Conservation (phyloP, 1,284 basidiomycete genomes). For the Pascua sp. region DNA sequence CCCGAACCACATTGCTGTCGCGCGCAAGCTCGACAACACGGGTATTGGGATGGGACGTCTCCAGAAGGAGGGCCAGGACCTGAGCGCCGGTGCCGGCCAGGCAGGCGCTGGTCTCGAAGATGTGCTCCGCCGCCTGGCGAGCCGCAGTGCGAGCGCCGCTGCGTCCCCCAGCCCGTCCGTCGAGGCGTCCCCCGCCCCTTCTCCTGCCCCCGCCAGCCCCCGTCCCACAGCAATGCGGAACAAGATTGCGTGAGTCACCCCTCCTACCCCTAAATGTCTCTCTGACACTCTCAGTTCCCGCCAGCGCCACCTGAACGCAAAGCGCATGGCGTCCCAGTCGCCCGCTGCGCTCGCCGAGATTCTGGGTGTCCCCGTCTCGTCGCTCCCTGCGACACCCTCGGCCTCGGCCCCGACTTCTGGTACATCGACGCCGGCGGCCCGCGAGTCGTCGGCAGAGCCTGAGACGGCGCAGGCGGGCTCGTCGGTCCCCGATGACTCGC, state of each 20-base stretch:
- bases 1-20: slow-evolving; percentile 49
- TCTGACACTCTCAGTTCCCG: slow-evolving; percentile 40
- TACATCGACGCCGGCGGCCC: slow-evolving; percentile 19
- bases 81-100: slow-evolving; percentile 42
- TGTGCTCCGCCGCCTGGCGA: slow-evolving; percentile 42
- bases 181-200: slow-evolving; percentile 10
- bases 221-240: slow-evolving; percentile 31
- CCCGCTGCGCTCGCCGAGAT: slow-evolving; percentile 50
- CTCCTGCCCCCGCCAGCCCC: slow-evolving; percentile 14
- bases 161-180: slow-evolving; percentile 19
- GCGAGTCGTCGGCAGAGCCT: slow-evolving; percentile 19
- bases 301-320: slow-evolving; percentile 42
- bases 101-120: slow-evolving; percentile 47
- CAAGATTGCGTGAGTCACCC: slow-evolving; percentile 45
- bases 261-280: background rate
- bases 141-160: slow-evolving; percentile 2
- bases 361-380: slow-evolving; percentile 43
- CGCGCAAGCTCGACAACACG: slow-evolving; percentile 45
- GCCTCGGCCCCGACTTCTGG: slow-evolving; percentile 13
- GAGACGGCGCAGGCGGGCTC: background rate
- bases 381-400: slow-evolving; percentile 28
- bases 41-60: slow-evolving; percentile 50
- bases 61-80: slow-evolving; percentile 45
- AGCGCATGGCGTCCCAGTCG: slow-evolving; percentile 43
- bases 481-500: slow-evolving; percentile 6